Evolutionary conservation across 768 basidiomycete species (phyloP).

Genomic region (Lactifluus rugatus): DNA sequence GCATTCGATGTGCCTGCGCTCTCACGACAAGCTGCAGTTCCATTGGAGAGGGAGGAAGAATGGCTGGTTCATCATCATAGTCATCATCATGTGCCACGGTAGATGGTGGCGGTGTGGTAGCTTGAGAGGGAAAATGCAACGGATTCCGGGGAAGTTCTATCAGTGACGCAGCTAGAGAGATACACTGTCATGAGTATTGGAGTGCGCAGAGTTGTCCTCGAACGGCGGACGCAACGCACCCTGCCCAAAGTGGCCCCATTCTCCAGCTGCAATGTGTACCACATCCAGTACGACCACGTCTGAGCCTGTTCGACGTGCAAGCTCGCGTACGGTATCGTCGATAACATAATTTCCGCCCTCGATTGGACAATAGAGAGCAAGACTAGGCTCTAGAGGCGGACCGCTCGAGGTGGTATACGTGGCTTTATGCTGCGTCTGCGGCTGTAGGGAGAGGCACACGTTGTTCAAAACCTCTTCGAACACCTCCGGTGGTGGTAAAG

Average conservation of each 20-base stretch:
- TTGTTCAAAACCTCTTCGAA: constrained; percentile 70
- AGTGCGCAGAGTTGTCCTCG: no score
- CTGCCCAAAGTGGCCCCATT: constrained; percentile 78
- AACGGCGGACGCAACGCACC: constrained; percentile 32
- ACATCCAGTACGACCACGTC: constrained; percentile 82
- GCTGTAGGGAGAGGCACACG: constrained; percentile 66
- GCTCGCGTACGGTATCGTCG: constrained; percentile 66
- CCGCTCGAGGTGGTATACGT: constrained; percentile 45
- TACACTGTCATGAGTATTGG: not conserved
- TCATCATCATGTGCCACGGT: constrained; percentile 31
- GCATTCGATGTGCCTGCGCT: constrained; percentile 21
- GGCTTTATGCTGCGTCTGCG: constrained; percentile 70
- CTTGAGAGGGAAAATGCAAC: constrained; percentile 47
- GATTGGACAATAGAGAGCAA: constrained; percentile 82
- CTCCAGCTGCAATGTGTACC: constrained; percentile 78
- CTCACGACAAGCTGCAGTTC: constrained; percentile 38
- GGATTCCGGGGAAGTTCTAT: constrained; percentile 67
- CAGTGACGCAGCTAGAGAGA: constrained; percentile 49
- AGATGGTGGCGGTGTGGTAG: constrained; percentile 21
- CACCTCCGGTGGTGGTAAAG: constrained; percentile 63
- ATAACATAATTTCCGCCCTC: constrained; percentile 81
- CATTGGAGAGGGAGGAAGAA: constrained; percentile 34
- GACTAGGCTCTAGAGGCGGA: constrained; percentile 61
- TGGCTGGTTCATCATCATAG: constrained; percentile 26
- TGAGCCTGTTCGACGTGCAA: constrained; percentile 61